Evolutionary conservation across 192 early-diverging fungal genomes (phyloP).

Genomic region (Coemansia sp.): DNA sequence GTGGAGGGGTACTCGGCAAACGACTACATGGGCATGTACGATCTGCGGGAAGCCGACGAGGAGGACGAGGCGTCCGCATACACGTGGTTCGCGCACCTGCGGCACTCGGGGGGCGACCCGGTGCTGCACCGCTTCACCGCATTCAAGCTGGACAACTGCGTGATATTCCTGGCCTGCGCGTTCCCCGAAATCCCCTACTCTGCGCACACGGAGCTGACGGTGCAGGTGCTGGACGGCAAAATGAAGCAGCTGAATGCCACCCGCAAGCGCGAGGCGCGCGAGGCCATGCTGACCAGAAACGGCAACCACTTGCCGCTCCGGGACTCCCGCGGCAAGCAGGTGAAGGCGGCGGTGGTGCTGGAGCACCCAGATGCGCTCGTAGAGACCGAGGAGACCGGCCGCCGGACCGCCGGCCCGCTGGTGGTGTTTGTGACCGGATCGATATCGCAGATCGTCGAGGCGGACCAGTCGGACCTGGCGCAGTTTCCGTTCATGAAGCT

Average conservation of each 20-base stretch:
- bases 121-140: neutral
- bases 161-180: neutral
- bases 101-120: neutral
- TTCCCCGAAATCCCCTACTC: neutral
- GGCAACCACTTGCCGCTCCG: no score
- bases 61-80: constrained; percentile 7
- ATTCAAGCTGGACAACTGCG: neutral
- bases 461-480: constrained; percentile 28
- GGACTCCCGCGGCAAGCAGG: constrained; percentile 8
- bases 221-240: neutral
- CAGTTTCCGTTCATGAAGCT: constrained; percentile 40
- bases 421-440: constrained; percentile 39
- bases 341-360: constrained; percentile 41
- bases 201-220: neutral
- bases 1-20: neutral
- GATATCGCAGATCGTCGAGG: constrained; percentile 25
- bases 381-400: no score
- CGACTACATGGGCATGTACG: constrained; percentile 5
- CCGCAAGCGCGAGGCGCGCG: no score
- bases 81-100: neutral
- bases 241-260: constrained; percentile 2
- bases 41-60: neutral
- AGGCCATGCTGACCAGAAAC: no score
- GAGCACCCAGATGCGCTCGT: constrained; percentile 1
- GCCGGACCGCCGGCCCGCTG: constrained; percentile 16